Conservation (phyloP, 179 eudicot species). For the Beta lomatogona region DNA sequence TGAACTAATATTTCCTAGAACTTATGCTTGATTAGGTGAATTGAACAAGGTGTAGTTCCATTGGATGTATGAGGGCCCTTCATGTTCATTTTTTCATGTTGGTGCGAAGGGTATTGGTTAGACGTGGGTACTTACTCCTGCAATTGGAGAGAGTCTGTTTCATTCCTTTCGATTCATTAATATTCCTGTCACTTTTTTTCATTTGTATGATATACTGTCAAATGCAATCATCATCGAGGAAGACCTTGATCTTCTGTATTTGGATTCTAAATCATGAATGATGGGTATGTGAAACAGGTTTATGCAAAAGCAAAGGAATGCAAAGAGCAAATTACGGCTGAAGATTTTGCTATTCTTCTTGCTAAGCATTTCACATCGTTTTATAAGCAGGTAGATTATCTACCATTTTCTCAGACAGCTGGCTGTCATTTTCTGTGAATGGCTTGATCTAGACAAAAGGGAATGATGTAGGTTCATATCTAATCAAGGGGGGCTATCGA, state of each 20-base stretch:
- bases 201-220: neutral
- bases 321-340: conserved; percentile 62
- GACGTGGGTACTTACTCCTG: neutral
- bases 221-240: too few relatives aligned
- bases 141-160: neutral
- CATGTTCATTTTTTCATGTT: neutral
- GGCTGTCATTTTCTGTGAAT: neutral
- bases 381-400: conserved; percentile 64
- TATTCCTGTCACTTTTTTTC: neutral
- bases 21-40: neutral
- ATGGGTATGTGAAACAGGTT: conserved; percentile 51
- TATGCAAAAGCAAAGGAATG: conserved; percentile 96
- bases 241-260: too few relatives aligned
- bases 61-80: neutral
- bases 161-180: neutral
- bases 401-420: neutral
- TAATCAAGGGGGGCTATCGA: too few relatives aligned
- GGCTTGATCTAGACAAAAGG: too few relatives aligned
- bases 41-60: too few relatives aligned
- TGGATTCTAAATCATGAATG: neutral
- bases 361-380: conserved; percentile 88
- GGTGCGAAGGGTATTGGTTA: neutral
- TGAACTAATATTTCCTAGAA: neutral
- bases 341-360: conserved; percentile 79
- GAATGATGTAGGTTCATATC: too few relatives aligned